Evolutionary conservation across 2,329 filamentous ascomycete genomes (phyloP).

Genomic region (Pseudopyrenochaeta lycopersici): DNA sequence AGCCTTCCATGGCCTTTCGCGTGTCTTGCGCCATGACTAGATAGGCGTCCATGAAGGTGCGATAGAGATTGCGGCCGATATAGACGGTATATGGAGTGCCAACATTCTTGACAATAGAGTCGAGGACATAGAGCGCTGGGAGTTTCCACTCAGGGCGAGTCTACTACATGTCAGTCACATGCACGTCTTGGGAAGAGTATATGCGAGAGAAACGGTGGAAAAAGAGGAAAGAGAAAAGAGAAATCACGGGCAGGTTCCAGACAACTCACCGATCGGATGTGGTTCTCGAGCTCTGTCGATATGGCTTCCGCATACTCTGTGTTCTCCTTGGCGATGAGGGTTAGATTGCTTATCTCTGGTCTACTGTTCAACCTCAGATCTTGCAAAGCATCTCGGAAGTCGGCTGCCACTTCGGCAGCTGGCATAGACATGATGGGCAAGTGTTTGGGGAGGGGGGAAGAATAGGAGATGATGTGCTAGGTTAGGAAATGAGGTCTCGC

Average conservation of each 20-base stretch:
- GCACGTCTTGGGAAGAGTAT: not conserved
- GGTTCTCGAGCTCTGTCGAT: slow-evolving; percentile 86
- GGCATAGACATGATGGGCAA: slow-evolving; percentile 69
- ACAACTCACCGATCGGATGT: slow-evolving; percentile 89
- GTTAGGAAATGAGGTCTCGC: slow-evolving; percentile 37
- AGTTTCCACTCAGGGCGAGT: slow-evolving; percentile 88
- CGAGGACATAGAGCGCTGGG: slow-evolving; percentile 95
- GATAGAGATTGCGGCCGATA: slow-evolving; percentile 88
- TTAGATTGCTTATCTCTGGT: slow-evolving; percentile 96
- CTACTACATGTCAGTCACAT: slow-evolving; percentile 60
- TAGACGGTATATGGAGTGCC: slow-evolving; percentile 97
- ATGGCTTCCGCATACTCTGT: slow-evolving; percentile 95
- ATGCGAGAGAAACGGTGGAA: not conserved
- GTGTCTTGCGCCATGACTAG: slow-evolving; percentile 84
- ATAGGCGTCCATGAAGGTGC: slow-evolving; percentile 97
- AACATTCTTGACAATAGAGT: slow-evolving; percentile 98
- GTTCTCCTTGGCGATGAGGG: slow-evolving; percentile 96
- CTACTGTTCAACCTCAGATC: slow-evolving; percentile 91
- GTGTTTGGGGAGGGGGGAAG: slow-evolving; percentile 20
- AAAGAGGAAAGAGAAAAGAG: too few relatives aligned
- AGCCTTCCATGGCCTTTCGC: slow-evolving; percentile 92
- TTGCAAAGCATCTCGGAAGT: slow-evolving; percentile 92
- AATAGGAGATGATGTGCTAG: slow-evolving; percentile 18
- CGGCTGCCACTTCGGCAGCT: slow-evolving; percentile 89
- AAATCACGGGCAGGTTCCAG: not conserved